Base-by-base conservation (phyloP, 2,329 filamentous ascomycete species). In the Phymatotrichopsis omnivora region DNA sequence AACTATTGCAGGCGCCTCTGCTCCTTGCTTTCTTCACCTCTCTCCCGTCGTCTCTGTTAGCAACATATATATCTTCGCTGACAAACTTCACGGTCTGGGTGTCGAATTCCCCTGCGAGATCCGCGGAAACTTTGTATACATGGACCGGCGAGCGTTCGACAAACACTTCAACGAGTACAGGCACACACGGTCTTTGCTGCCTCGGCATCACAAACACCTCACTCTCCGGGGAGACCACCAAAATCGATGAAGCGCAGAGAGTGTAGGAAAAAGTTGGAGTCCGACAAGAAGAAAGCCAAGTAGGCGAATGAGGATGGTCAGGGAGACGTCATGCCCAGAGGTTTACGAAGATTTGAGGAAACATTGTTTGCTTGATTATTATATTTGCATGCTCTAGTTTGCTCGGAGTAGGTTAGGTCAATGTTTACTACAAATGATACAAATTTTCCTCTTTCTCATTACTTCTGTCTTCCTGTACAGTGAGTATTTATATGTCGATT, bases 301-400 rank as follows among this genome's bases (percentile, higher is more conserved):
- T 71, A 80, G 1, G 78, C 80, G 52, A 81, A 82, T 33, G 85
- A 89, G 70, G 91, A 98, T 64, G 83, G 78, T 0, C 84, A 93
- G 62, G 91, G 91, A 35, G 96, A 98, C 60, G 91, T 98, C 46
- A 98, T 98, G 91, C 91, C 93, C 0, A 86, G 95, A 94, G 72
- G 89, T 98, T 43, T 98, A 95, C 64, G 80, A 87, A 56, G 91
- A 98, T 72, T 67, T 96, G 65, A 82, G 85, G 65, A 93, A 93
- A 67, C 85, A 93, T 62, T 89, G 89, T 25, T 70, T 94, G 60
- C 67, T 93, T 55, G 91, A 70, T 35, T 24, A 27, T 32, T 3
- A 8, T 30, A 5, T 31, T 32, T 20, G 24, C 22, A 32, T 41
- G 22, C 20, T 32, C 19, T 27, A n/a, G n/a, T n/a, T n/a, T n/a